Evolutionary conservation across 1,284 basidiomycete genomes (phyloP).

Genomic region (Abortiporus biennis): DNA sequence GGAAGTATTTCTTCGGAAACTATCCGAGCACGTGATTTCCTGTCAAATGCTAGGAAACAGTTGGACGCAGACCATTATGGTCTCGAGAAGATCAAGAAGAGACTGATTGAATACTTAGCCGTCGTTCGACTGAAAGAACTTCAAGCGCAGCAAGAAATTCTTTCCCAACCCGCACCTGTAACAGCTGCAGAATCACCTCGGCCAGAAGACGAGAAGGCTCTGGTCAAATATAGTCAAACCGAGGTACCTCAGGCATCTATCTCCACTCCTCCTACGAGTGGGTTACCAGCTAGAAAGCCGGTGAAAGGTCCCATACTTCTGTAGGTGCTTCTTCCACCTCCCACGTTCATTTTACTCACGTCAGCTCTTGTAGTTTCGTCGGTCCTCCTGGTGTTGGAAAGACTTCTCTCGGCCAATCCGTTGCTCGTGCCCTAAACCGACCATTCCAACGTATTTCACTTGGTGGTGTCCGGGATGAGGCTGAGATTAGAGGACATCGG

Average conservation of each 20-base stretch:
- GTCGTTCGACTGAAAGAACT: conserved; percentile 78
- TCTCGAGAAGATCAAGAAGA: conserved; percentile 85
- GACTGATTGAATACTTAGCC: conserved; percentile 86
- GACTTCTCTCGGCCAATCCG: conserved; percentile 81
- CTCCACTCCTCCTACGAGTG: too few species aligned
- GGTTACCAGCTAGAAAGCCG: conserved; percentile 11
- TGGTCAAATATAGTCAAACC: background rate
- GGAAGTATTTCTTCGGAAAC: conserved; percentile 23
- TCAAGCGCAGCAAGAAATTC: conserved; percentile 30
- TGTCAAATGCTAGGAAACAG: conserved; percentile 61
- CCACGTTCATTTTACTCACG: background rate
- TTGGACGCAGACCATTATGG: conserved; percentile 88
- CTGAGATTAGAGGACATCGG: conserved; percentile 85
- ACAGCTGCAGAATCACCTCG: too few species aligned
- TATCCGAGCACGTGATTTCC: conserved; percentile 50
- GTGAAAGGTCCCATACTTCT: conserved; percentile 81
- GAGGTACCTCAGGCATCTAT: background rate
- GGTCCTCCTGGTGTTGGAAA: conserved; percentile 84
- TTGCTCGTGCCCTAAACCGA: conserved; percentile 75
- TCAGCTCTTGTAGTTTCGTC: conserved; percentile 58
- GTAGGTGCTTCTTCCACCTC: conserved; percentile 31
- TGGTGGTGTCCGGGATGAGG: conserved; percentile 87
- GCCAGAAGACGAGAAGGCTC: background rate
- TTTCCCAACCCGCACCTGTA: background rate
- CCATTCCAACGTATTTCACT: conserved; percentile 93